Percentiles rank a stretch among this genome's conserved stretches.
Conservation (phyloP, 345 rosid genomes). For the Anastatica hierochuntica region DNA sequence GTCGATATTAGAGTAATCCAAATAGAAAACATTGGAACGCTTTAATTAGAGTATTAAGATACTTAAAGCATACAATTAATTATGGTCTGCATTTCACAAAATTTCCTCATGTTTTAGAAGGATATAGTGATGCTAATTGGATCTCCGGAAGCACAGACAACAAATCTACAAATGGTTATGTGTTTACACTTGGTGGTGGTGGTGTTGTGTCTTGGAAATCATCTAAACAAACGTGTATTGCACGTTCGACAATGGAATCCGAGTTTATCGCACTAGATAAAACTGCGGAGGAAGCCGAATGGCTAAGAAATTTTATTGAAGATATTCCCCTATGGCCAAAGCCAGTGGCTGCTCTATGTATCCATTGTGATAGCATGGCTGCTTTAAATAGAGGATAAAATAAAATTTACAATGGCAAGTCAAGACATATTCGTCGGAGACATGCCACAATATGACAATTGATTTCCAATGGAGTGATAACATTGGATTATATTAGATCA, state of each 20-base stretch:
- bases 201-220: neutral
- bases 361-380: neutral
- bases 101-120: neutral
- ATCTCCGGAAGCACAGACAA: neutral
- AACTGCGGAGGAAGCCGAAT: neutral
- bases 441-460: neutral
- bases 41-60: neutral
- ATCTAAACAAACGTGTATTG: neutral
- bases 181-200: neutral
- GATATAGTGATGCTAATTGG: conserved; percentile 1
- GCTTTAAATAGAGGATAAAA: neutral
- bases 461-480: neutral
- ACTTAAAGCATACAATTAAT: neutral
- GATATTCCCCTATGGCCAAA: neutral
- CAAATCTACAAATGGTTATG: neutral
- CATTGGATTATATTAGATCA: neutral
- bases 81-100: neutral
- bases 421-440: neutral
- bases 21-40: neutral
- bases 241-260: neutral
- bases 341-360: neutral
- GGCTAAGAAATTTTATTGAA: neutral
- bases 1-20: neutral
- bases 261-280: neutral
- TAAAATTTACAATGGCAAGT: neutral